These are phyloP conservation scores for Hordeum vulgare DNA, from an alignment of 176 grass and related monocot species.

Conservation along the genomic window DNA sequence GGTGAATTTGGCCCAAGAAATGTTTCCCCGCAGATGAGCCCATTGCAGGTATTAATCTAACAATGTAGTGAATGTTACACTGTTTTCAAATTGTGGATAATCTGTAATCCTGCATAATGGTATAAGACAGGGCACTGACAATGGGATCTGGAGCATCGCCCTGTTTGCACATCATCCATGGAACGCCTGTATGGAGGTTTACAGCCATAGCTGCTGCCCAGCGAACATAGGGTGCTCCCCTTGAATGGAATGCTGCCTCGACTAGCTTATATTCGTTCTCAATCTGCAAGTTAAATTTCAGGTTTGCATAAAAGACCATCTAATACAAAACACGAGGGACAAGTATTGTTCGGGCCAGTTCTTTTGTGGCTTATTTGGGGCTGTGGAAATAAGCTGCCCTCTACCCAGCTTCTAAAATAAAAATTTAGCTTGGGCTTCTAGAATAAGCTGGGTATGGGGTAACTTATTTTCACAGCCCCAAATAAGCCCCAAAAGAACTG, in stretches of 20 bases:
- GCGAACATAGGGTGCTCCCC: constrained; percentile 53
- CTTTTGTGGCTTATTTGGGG: too few species aligned
- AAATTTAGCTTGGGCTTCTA: too few species aligned
- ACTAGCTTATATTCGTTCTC: constrained; percentile 78
- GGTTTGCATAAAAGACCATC: background rate
- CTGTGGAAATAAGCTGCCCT: too few species aligned
- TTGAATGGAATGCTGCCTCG: constrained; percentile 56
- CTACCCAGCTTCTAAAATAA: too few species aligned
- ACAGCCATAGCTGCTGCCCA: constrained; percentile 77
- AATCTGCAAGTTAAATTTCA: constrained; percentile 31
- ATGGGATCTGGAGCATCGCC: constrained; percentile 71
- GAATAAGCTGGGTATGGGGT: too few species aligned
- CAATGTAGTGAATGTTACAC: constrained; percentile 16
- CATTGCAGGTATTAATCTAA: constrained; percentile 69
- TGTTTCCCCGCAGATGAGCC: constrained; percentile 48
- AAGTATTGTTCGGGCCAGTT: background rate
- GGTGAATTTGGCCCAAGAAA: constrained; percentile 54
- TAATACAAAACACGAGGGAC: background rate
- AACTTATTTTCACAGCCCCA: too few species aligned
- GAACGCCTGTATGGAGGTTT: constrained; percentile 54
- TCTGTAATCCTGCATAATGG: background rate
- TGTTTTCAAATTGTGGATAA: constrained; percentile 8
- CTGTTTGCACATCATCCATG: constrained; percentile 90
- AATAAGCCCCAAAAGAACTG: too few species aligned
- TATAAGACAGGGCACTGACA: constrained; percentile 28